These are phyloP conservation scores for Clonostachys byssicola DNA, from an alignment of 2,329 filamentous ascomycete species.

Conservation along the genomic window DNA sequence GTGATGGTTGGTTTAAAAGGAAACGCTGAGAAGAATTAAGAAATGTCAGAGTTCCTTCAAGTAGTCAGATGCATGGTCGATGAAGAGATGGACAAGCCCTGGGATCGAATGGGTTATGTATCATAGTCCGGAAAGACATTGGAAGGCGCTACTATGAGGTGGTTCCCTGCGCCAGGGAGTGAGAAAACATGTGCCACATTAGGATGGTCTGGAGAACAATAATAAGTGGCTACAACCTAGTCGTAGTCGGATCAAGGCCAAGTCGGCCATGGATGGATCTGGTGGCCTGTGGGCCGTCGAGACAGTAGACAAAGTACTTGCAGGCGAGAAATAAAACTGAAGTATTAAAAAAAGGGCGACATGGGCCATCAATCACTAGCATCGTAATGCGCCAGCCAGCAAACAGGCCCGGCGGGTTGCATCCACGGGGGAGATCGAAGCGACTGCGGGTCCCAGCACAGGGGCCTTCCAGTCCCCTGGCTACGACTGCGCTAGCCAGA, in stretches of 20 bases:
- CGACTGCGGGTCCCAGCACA: no score
- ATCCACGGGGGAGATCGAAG: conserved; percentile 2
- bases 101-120: conserved; percentile 1
- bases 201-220: no score
- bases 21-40: no score
- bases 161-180: no score
- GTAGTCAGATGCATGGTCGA: not conserved
- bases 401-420: conserved; percentile 2
- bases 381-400: not conserved
- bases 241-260: no score
- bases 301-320: not conserved
- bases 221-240: no score
- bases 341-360: not conserved
- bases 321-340: not conserved
- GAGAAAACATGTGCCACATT: no score
- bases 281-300: conserved; percentile 1
- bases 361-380: conserved; percentile 2
- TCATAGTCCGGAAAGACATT: not conserved
- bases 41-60: no score
- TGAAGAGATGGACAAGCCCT: not conserved
- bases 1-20: not conserved
- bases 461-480: no score
- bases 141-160: no score
- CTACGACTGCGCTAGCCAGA: no score
- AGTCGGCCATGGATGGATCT: not conserved